Evolutionary conservation across 2,329 filamentous ascomycete species (phyloP), one percentile per base, ranked within the genome.

Genomic region (Aphanoascus verrucosus): DNA sequence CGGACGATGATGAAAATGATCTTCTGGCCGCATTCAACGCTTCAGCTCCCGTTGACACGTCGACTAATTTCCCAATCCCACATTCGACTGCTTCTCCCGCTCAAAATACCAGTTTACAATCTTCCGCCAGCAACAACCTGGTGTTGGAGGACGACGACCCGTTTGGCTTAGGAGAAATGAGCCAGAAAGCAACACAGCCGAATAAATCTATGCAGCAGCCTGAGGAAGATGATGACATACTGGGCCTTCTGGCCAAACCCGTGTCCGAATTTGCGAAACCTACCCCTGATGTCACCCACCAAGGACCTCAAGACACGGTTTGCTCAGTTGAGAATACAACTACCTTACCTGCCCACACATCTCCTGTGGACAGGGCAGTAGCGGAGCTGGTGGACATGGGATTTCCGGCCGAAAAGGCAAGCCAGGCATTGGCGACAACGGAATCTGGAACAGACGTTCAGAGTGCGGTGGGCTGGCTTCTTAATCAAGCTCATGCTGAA

Each of bases 321-420:
- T 52, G 60, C 34, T 6, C 12, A 5, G n/a, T 11, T 2, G 34
- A 47, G 35, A 46, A 57, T 42, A 40, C 41, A 45, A 12, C 44
- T 34, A 32, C 28, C 37, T 59, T 43, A 12, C 31, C 48, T n/a
- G n/a, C 63, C 67, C 1, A 62, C 62, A 1, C 37, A 15, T 73
- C 72, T 61, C 81, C 80, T 1, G 83, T 85, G 55, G 88, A 95
- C 63, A 81, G 80, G 60, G 87, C 89, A 8, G 80, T 97, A 23
- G 88, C 87, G 8, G 88, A 97, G 66, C 73, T 98, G 23, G 82
- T 96, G 2, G 91, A 96, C 60, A 97, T 97, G 81, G 93, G 93
- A 0, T 98, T 98, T 62, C 82, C 88, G 0, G 78, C 83, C 0
- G 87, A 94, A 55, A 88, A 89, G 63, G 85, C 93, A n/a, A 53